These are phyloP conservation scores for Chlorella sorokiniana DNA, from an alignment of 139 green algal genomes.

Conservation along the genomic window DNA sequence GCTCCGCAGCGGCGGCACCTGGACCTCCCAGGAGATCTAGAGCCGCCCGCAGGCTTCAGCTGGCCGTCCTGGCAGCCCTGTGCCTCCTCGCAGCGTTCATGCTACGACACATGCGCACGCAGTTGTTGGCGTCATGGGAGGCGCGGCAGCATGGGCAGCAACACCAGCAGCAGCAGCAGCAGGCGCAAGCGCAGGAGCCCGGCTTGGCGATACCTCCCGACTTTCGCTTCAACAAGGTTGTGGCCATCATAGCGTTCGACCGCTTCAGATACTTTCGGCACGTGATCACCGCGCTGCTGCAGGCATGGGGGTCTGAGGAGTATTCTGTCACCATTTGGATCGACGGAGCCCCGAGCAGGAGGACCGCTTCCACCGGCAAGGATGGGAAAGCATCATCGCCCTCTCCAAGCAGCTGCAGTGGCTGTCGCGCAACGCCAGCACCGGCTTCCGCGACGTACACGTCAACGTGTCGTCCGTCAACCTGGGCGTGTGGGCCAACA, in stretches of 20 bases:
- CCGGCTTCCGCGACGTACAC: neutral
- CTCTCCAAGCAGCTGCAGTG: conserved; percentile 16
- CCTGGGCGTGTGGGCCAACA: conserved; percentile 29
- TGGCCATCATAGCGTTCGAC: conserved; percentile 16
- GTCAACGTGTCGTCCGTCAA: conserved; percentile 15
- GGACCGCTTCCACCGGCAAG: neutral
- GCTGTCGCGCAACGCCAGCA: conserved; percentile 12
- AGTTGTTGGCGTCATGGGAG: neutral
- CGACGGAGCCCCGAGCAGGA: neutral
- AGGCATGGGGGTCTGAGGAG: conserved; percentile 11
- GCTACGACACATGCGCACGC: too few relatives aligned
- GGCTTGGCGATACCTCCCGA: neutral
- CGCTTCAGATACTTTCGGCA: conserved; percentile 22
- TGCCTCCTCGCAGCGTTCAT: too few relatives aligned
- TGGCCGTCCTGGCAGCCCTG: too few relatives aligned
- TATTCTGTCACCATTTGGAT: conserved; percentile 13
- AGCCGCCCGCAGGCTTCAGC: too few relatives aligned
- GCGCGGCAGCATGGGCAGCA: neutral
- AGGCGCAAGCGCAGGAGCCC: neutral
- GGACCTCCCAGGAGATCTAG: too few relatives aligned
- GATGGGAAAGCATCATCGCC: neutral
- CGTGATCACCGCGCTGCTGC: neutral
- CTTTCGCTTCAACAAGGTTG: conserved; percentile 20
- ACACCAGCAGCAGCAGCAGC: neutral
- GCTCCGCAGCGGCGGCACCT: too few relatives aligned